phyloP scores from a whole-genome alignment of 352 stramenopile genomes.

The Phytophthora hibernalis region DNA sequence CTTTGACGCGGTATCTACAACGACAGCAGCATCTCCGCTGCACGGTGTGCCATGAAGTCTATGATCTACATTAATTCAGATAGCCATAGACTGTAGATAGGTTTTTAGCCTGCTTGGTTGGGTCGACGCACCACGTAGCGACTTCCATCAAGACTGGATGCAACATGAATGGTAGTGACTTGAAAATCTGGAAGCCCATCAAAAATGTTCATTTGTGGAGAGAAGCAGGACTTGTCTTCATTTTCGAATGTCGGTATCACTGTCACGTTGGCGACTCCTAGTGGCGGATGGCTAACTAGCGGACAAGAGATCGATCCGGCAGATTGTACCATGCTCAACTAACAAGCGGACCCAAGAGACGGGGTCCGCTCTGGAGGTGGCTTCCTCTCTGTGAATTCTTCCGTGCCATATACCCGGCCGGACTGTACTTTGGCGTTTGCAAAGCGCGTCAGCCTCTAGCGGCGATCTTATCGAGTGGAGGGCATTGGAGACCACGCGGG shows the following conservation, averaged over 20 bases:
- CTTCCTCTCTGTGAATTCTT: constrained; percentile 36
- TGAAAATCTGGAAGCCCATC: constrained; percentile 16
- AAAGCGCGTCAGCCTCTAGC: constrained; percentile 15
- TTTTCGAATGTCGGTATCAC: constrained; percentile 15
- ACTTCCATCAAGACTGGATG: constrained; percentile 33
- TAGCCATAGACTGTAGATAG: constrained; percentile 25
- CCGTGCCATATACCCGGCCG: constrained; percentile 13
- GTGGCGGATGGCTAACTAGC: constrained; percentile 21
- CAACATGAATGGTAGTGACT: constrained; percentile 10
- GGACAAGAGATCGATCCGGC: constrained; percentile 15
- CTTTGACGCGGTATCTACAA: constrained; percentile 53
- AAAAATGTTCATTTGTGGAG: constrained; percentile 22
- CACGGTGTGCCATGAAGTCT: constrained; percentile 1
- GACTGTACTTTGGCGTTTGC: constrained; percentile 18
- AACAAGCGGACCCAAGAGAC: neutral
- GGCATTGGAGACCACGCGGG: constrained; percentile 25
- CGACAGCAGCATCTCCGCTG: constrained; percentile 13
- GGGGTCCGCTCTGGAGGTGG: constrained; percentile 7
- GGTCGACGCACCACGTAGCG: constrained; percentile 1
- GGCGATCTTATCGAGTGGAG: constrained; percentile 26
- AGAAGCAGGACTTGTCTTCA: neutral
- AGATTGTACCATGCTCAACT: constrained; percentile 36
- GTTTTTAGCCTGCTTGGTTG: constrained; percentile 11
- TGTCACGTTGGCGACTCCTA: constrained; percentile 14
- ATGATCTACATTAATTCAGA: neutral